Evolutionary conservation across 805 yeast species (phyloP), one percentile per base, ranked within the genome.

Genomic region (Grigorovia transvaalensis): DNA sequence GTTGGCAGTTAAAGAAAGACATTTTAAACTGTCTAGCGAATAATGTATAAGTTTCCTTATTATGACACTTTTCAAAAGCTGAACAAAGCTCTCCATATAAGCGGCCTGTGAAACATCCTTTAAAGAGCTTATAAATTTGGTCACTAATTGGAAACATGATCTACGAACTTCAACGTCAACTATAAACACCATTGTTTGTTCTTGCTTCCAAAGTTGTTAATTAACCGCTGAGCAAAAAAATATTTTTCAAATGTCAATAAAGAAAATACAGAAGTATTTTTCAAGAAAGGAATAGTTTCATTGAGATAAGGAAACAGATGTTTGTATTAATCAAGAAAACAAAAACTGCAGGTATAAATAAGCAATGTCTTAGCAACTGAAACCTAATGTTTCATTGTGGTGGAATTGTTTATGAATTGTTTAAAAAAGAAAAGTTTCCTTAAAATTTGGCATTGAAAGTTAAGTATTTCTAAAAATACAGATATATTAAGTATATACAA

Each of bases 101-200:
- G n/a, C 3, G 15, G n/a, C 8, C 6, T 13, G 17, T 13, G 17
- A 13, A 13, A 7, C 42, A 38, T 38, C 4, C 3, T 13, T n/a
- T 38, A 38, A 38, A n/a, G n/a, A n/a, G n/a, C 15, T n/a, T 15
- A 38, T 38, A 38, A 38, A 38, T n/a, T 38, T 38, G 15, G 4
- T 38, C 15, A 38, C n/a, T 4, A 38, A 7, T 7, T 38, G 42
- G 17, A 38, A 38, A 15, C 42, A 15, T 38, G 42, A 13, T 13
- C 15, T 13, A 8, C 18, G 8, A 2, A 60, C 41, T 18, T 54
- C 51, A 9, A 57, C 60, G 50, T 60, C 64, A 7, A 56, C 56
- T 23, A 54, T 51, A n/a, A 47, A 54, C 15, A 51, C 53, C 64
- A 56, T 56, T 44, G 6, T 23, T 41, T 44, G n/a, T 41, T 46